These are phyloP conservation scores for Rubroshorea leprosula DNA, from an alignment of 345 rosid species.

Conservation along the genomic window DNA sequence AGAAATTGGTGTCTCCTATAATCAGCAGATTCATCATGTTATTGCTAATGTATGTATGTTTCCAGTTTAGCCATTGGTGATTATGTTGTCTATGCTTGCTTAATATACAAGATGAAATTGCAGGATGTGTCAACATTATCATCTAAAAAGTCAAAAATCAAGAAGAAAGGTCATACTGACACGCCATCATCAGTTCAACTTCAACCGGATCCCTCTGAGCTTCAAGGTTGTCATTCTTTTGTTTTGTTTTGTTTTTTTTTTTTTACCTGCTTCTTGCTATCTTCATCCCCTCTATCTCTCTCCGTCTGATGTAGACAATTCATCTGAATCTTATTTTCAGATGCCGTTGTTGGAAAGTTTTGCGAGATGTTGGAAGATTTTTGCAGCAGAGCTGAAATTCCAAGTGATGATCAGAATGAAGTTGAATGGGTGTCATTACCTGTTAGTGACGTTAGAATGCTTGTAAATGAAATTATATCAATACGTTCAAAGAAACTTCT, in stretches of 20 bases:
- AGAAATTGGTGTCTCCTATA: constrained; percentile 14
- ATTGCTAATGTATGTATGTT: constrained; percentile 45
- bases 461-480: constrained; percentile 74
- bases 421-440: constrained; percentile 78
- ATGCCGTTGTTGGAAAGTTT: constrained; percentile 57
- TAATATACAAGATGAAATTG: constrained; percentile 25
- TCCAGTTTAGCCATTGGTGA: constrained; percentile 19
- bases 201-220: constrained; percentile 54
- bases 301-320: constrained; percentile 1
- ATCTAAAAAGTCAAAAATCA: constrained; percentile 59
- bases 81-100: constrained; percentile 15
- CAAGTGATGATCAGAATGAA: constrained; percentile 80
- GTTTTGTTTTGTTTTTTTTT: background rate
- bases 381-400: constrained; percentile 73
- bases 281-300: constrained; percentile 7
- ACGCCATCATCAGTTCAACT: constrained; percentile 27
- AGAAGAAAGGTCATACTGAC: constrained; percentile 57
- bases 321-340: constrained; percentile 27
- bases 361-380: constrained; percentile 76
- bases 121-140: constrained; percentile 59
- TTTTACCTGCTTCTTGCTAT: constrained; percentile 10
- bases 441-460: constrained; percentile 54
- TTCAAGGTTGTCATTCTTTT: constrained; percentile 54
- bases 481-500: constrained; percentile 74
- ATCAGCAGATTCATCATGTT: constrained; percentile 32